Evolutionary conservation across 441 rosid genomes (phyloP), one percentile per base, ranked within the genome.

Genomic region (Populus trichocarpa): DNA sequence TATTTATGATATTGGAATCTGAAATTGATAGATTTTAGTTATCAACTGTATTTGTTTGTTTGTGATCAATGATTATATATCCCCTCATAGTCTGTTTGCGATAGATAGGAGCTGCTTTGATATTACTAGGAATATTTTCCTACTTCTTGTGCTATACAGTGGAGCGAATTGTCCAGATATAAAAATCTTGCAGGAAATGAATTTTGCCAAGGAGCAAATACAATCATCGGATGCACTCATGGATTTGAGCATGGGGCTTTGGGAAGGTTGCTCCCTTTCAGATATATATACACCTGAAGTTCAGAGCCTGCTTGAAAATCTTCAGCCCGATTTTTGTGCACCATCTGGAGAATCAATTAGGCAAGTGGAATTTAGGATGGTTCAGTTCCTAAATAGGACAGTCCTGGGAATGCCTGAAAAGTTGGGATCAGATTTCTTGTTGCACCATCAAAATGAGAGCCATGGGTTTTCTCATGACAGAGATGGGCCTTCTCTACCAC

Each of bases 281-380:
- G 96, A 92, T 80, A 85, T 89, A 73, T 91, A 88, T 64, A 92
- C 83, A 0, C 88, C 92, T 1, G 98, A 95, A 80, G 81, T 90
- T 59, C 69, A 87, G 73, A 84, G 85, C 83, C 81, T 93, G 23
- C 88, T 87, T 36, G 98, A 93, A 75, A 87, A 85, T 83, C 85
- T 83, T 22, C 94, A 92, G 84, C 98, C 99, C 69, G 98, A 95
- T 89, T 95, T 95, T 87, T 79, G 86, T 14, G 90, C 92, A 3
- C 99, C 98, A 0, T 86, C 91, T 20, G 99, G 99, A 73, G 97
- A 95, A 86, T 95, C 99, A 46, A 90, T 93, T 20, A 88, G 99
- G 83, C 96, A 92, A 81, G 93, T 95, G 75, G 98, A 93, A 79
- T 93, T 91, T 75, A 89, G 99, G 77, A 90, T 92, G 93, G 85